phyloP scores from a whole-genome alignment of 1,139 yeast species.

The Yamadazyma spencermartinsiae region DNA sequence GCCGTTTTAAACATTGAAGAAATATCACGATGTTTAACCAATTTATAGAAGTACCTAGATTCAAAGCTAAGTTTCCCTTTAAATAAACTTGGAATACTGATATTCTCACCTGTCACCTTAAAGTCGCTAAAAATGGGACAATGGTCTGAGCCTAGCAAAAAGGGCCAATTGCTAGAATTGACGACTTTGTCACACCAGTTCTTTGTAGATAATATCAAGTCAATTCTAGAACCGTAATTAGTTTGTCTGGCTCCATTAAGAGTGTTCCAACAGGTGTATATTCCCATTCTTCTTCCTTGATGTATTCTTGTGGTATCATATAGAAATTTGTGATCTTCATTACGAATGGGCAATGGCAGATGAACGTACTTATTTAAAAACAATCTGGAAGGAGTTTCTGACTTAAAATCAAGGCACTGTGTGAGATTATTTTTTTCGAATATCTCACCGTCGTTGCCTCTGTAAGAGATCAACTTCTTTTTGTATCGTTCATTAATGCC shows the following conservation, averaged over 20 bases:
- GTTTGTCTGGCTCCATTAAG: constrained; percentile 73
- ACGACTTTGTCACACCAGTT: constrained; percentile 31
- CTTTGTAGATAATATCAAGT: constrained; percentile 58
- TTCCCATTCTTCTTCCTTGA: constrained; percentile 57
- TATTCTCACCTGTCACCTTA: constrained; percentile 2
- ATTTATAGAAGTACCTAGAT: constrained; percentile 52
- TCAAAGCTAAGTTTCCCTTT: constrained; percentile 46
- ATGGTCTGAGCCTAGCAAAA: constrained; percentile 85
- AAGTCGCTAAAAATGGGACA: constrained; percentile 86
- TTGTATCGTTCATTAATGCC: constrained; percentile 47
- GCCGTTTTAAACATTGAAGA: constrained; percentile 44
- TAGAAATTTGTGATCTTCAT: constrained; percentile 32
- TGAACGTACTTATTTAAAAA: constrained; percentile 42
- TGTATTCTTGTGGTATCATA: constrained; percentile 64
- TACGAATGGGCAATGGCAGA: constrained; percentile 15
- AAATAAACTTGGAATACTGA: neutral
- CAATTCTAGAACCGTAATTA: constrained; percentile 88
- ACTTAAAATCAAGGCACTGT: constrained; percentile 42
- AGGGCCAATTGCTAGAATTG: constrained; percentile 66
- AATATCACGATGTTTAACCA: constrained; percentile 52
- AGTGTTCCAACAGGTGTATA: constrained; percentile 95
- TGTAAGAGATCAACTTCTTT: constrained; percentile 20
- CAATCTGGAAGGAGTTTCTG: constrained; percentile 41
- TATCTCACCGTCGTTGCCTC: constrained; percentile 22
- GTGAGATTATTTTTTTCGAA: constrained; percentile 45